Evolutionary conservation across 768 basidiomycete genomes (phyloP).

Genomic region (Boletus rubroflammeus): DNA sequence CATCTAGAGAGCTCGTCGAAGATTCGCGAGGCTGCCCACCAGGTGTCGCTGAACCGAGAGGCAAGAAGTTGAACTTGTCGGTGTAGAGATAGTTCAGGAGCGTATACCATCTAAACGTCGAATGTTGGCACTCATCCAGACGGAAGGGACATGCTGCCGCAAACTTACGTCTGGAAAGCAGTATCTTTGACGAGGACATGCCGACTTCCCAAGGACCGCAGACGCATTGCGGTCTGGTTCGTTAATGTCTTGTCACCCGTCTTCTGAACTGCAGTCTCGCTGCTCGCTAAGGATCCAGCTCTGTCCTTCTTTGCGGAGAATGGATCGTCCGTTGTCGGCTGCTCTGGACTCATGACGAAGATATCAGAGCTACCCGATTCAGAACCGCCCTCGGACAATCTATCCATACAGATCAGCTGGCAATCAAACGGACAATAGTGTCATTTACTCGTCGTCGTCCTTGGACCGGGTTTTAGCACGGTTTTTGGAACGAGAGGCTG

Average conservation of each 20-base stretch:
- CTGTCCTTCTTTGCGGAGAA: not conserved
- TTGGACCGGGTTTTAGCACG: not conserved
- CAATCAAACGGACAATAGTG: not conserved
- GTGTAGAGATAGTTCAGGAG: conserved; percentile 41
- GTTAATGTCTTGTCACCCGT: not conserved
- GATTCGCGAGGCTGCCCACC: not conserved
- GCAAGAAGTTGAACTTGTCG: conserved; percentile 29
- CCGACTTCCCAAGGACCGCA: conserved; percentile 20
- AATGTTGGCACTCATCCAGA: not conserved
- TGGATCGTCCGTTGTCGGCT: not conserved
- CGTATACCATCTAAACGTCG: conserved; percentile 34
- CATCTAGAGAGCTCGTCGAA: conserved; percentile 6
- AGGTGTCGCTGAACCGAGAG: conserved; percentile 21
- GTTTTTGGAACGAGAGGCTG: not conserved
- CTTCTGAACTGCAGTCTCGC: conserved; percentile 5
- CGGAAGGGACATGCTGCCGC: too few relatives aligned
- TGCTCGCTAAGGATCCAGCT: conserved; percentile 2
- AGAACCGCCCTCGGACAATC: conserved; percentile 13
- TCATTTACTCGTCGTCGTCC: conserved; percentile 8
- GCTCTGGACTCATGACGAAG: conserved; percentile 19
- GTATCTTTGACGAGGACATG: conserved; percentile 27
- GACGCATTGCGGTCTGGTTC: conserved; percentile 1
- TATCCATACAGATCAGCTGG: conserved; percentile 2
- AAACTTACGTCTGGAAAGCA: conserved; percentile 27
- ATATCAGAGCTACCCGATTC: conserved; percentile 15